Evolutionary conservation across 768 basidiomycete species (phyloP).

Genomic region (Floccularia luteovirens): DNA sequence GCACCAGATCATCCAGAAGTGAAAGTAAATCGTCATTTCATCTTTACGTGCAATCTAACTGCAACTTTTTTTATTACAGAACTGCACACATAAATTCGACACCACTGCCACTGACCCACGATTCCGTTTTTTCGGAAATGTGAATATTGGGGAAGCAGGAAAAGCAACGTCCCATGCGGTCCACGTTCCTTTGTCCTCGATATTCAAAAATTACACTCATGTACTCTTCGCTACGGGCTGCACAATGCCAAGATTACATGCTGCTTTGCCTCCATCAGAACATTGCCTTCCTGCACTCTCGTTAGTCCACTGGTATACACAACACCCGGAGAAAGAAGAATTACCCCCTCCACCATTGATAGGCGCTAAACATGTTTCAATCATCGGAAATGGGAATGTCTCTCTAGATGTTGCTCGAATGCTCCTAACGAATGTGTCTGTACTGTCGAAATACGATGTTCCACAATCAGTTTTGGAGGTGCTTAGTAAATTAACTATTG

Average conservation of each 20-base stretch:
- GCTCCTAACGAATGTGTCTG: slow-evolving; percentile 62
- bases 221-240: slow-evolving; percentile 86
- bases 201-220: slow-evolving; percentile 75
- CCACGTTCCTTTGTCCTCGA: slow-evolving; percentile 47
- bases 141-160: slow-evolving; percentile 41
- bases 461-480: slow-evolving; percentile 67
- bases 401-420: slow-evolving; percentile 90
- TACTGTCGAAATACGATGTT: slow-evolving; percentile 68
- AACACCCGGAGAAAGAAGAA: slow-evolving; percentile 69
- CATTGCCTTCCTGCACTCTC: slow-evolving; percentile 68
- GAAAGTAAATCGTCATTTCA: slow-evolving; percentile 46
- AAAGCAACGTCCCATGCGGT: slow-evolving; percentile 44
- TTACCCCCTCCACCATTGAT: slow-evolving; percentile 61
- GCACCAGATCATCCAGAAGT: slow-evolving; percentile 99
- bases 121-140: slow-evolving; percentile 89
- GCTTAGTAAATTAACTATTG: slow-evolving; percentile 52
- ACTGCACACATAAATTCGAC: slow-evolving; percentile 95
- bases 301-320: slow-evolving; percentile 95
- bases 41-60: slow-evolving; percentile 4
- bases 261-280: slow-evolving; percentile 37
- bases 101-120: slow-evolving; percentile 69
- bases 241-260: slow-evolving; percentile 53
- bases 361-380: slow-evolving; percentile 58
- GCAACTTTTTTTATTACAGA: slow-evolving; percentile 39
- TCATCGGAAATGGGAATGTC: slow-evolving; percentile 95